These are phyloP conservation scores for Aspergillus tamarii DNA, from an alignment of 2,329 filamentous ascomycete genomes.

Conservation along the genomic window DNA sequence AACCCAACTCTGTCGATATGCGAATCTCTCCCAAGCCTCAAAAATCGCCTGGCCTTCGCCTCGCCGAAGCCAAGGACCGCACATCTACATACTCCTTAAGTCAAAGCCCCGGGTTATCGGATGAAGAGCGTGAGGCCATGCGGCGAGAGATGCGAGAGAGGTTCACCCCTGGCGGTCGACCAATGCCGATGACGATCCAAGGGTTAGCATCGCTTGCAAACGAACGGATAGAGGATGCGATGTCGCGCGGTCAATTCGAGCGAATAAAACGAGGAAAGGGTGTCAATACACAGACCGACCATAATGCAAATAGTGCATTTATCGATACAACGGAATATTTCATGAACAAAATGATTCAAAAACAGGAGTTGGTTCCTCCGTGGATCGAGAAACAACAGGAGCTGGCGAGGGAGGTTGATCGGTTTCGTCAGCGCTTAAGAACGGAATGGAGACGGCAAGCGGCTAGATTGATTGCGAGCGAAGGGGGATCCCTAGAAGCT, in stretches of 20 bases:
- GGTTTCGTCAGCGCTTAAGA: slow-evolving; percentile 75
- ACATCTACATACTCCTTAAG: slow-evolving; percentile 59
- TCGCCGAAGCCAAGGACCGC: slow-evolving; percentile 62
- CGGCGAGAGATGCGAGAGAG: slow-evolving; percentile 77
- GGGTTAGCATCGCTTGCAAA: slow-evolving; percentile 85
- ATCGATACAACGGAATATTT: slow-evolving; percentile 97
- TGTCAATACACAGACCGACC: slow-evolving; percentile 70
- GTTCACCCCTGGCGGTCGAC: slow-evolving; percentile 72
- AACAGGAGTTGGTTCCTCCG: slow-evolving; percentile 90
- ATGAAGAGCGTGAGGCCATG: slow-evolving; percentile 72
- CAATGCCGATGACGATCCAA: slow-evolving; percentile 74
- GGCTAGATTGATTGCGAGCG: slow-evolving; percentile 74
- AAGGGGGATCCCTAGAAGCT: slow-evolving; percentile 72
- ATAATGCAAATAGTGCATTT: slow-evolving; percentile 82
- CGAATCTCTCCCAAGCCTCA: slow-evolving; percentile 49
- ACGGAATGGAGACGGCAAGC: slow-evolving; percentile 85
- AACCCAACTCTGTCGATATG: slow-evolving; percentile 47
- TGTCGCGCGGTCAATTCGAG: slow-evolving; percentile 85
- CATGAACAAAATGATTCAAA: slow-evolving; percentile 97
- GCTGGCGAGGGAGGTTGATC: slow-evolving; percentile 67
- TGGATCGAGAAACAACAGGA: slow-evolving; percentile 99
- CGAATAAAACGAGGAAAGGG: slow-evolving; percentile 80
- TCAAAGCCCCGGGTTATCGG: slow-evolving; percentile 62
- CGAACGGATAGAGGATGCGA: slow-evolving; percentile 90
- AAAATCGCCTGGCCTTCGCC: slow-evolving; percentile 50